Evolutionary conservation across 306 rosid species (phyloP), one percentile per base, ranked within the genome.

Genomic region (Gillenia trifoliata): DNA sequence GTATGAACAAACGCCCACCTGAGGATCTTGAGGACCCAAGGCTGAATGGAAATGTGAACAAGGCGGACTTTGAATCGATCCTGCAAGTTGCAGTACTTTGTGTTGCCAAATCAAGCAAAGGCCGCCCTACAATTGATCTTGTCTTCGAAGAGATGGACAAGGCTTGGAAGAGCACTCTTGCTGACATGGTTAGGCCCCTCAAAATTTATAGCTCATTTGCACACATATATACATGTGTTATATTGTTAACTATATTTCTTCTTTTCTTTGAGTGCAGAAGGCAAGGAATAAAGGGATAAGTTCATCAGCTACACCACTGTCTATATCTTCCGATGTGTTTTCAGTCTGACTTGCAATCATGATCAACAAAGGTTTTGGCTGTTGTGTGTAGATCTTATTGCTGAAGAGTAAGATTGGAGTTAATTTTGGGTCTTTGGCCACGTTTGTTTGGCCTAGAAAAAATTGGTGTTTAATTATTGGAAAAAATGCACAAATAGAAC

Each of bases 11-110:
- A 30, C 88, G 98, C 68, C 86, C 89, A 0, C 7, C 78, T 1
- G 72, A 77, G 1, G 98, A 91, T 84, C 90, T 93, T 52, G 98
- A 91, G 75, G 97, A 91, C 49, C 90, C 90, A 16, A 61, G 89
- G 19, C 74, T 93, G 22, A 70, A 77, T 20, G 98, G 96, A 66
- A 71, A 89, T 33, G 52, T 91, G 26, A 81, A 89, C 62, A 78
- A 77, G 75, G 85, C 23, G 0, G 93, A 93, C 38, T 93, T 93
- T 31, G 79, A 80, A 31, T 76, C 88, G 36, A 93, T 91, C 70
- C 79, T 93, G 29, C 83, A 85, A 4, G 72, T 93, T 66, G 97
- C 96, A 28, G 97, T 90, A 31, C 83, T 91, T 13, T 93, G 98
- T 63, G 96, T 91, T 49, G 92, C 98, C 13, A 89, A 85, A 77